A percentile compares a stretch with the other conserved stretches of the same genome.
Evolutionary conservation across 1,284 basidiomycete species (phyloP).

Genomic region (Trichosporon faecale): DNA sequence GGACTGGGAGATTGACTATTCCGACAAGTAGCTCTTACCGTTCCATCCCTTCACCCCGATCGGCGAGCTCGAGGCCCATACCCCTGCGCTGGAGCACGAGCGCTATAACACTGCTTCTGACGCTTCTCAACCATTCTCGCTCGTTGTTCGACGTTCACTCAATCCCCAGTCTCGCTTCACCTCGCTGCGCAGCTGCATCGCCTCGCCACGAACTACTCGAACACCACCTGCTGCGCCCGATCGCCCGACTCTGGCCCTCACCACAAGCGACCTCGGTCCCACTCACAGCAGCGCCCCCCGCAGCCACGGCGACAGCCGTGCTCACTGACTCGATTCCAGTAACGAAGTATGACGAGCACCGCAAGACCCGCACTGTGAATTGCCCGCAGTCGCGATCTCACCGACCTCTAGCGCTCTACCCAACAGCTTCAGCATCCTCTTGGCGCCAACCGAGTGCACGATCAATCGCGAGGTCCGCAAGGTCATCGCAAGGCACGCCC

Average conservation of each 20-base stretch:
- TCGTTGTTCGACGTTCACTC: neutral
- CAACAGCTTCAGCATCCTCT: neutral
- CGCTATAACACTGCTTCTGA: neutral
- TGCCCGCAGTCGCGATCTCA: neutral
- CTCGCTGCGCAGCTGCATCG: neutral
- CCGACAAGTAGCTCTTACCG: too few species aligned
- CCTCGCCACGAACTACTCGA: neutral
- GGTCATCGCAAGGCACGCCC: neutral
- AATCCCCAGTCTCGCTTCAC: neutral
- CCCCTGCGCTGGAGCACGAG: too few species aligned
- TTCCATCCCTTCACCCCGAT: neutral
- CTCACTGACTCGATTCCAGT: neutral
- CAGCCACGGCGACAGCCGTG: neutral
- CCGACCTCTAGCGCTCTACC: too few species aligned
- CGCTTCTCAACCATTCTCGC: neutral
- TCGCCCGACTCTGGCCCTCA: neutral
- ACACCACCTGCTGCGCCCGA: neutral
- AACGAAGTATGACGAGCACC: neutral
- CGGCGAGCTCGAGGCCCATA: neutral
- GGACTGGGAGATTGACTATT: neutral
- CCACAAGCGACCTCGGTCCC: too few species aligned
- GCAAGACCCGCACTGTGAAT: neutral
- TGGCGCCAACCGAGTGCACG: neutral
- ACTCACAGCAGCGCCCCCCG: neutral
- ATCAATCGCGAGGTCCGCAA: too few species aligned